A percentile compares a stretch with the other conserved stretches of the same genome.
These are phyloP conservation scores for Sporothrix luriei DNA, from an alignment of 2,329 filamentous ascomycete genomes.

Conservation along the genomic window DNA sequence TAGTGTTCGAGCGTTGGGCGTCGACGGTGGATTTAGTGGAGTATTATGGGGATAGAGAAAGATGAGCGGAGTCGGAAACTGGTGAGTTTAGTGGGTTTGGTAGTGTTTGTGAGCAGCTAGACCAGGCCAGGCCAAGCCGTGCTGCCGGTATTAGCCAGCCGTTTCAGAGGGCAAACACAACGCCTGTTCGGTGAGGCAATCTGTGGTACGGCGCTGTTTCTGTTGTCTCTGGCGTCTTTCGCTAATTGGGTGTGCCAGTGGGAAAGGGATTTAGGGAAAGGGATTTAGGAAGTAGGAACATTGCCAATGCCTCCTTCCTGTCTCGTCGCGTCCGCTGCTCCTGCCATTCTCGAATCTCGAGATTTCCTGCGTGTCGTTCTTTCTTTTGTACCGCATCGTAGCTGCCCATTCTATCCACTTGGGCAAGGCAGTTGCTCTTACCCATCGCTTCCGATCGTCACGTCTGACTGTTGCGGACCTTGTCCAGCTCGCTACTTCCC, in stretches of 20 bases:
- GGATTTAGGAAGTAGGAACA: background rate
- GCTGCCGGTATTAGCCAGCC: constrained; percentile 24
- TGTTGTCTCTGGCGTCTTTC: background rate
- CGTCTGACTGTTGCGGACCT: constrained; percentile 21
- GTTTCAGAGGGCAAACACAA: constrained; percentile 24
- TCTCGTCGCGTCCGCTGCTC: background rate
- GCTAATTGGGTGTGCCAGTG: background rate
- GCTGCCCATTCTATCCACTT: background rate
- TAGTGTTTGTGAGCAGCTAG: constrained; percentile 11
- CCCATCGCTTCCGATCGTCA: background rate
- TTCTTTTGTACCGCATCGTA: background rate
- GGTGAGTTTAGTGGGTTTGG: constrained; percentile 28
- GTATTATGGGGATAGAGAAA: constrained; percentile 2
- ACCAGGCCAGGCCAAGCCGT: constrained; percentile 20
- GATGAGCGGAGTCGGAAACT: constrained; percentile 24
- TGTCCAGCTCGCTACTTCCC: constrained; percentile 15
- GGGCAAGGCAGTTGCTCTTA: background rate
- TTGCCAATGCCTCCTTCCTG: constrained; percentile 9
- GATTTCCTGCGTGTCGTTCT: background rate
- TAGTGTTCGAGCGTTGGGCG: constrained; percentile 29
- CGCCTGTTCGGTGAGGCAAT: constrained; percentile 12
- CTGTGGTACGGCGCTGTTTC: constrained; percentile 10
- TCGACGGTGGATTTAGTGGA: constrained; percentile 27
- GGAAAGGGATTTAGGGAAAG: background rate
- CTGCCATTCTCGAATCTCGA: constrained; percentile 8